These are phyloP conservation scores for Leucocoprinus sp. DNA, from an alignment of 768 basidiomycete species.

Conservation along the genomic window DNA sequence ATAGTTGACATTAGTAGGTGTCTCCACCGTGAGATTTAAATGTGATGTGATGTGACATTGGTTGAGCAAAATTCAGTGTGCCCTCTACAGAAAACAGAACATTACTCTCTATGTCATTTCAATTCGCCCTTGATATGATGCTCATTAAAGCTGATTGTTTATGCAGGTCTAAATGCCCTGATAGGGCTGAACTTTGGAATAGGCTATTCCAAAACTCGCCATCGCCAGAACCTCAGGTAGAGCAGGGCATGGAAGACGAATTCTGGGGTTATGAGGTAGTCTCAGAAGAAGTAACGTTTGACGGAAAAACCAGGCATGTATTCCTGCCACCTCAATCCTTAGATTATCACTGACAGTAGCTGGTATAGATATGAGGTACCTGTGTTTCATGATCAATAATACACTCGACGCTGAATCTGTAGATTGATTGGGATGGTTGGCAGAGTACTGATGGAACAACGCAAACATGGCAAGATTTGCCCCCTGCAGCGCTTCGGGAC, in stretches of 20 bases:
- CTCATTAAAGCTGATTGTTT: no score
- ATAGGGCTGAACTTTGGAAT: background rate
- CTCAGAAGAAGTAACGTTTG: constrained; percentile 31
- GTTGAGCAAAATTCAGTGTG: no score
- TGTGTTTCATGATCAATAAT: background rate
- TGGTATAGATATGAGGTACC: constrained; percentile 24
- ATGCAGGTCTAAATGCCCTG: no score
- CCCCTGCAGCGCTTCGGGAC: constrained; percentile 12
- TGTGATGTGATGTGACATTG: no score
- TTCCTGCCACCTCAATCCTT: background rate
- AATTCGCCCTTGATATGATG: no score
- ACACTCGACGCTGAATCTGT: constrained; percentile 1
- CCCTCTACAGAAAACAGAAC: no score
- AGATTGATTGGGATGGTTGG: constrained; percentile 52
- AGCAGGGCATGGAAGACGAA: constrained; percentile 14
- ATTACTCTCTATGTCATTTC: no score
- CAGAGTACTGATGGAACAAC: constrained; percentile 41
- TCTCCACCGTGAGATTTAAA: no score
- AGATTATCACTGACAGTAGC: background rate
- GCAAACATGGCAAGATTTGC: constrained; percentile 40
- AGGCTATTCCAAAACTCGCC: constrained; percentile 3
- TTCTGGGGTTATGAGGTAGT: constrained; percentile 29
- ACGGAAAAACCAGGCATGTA: constrained; percentile 24
- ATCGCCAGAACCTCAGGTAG: constrained; percentile 9
- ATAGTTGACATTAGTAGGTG: no score